These are phyloP conservation scores for Chalciporus sphaerocephalus DNA, from an alignment of 768 basidiomycete species.

Conservation along the genomic window DNA sequence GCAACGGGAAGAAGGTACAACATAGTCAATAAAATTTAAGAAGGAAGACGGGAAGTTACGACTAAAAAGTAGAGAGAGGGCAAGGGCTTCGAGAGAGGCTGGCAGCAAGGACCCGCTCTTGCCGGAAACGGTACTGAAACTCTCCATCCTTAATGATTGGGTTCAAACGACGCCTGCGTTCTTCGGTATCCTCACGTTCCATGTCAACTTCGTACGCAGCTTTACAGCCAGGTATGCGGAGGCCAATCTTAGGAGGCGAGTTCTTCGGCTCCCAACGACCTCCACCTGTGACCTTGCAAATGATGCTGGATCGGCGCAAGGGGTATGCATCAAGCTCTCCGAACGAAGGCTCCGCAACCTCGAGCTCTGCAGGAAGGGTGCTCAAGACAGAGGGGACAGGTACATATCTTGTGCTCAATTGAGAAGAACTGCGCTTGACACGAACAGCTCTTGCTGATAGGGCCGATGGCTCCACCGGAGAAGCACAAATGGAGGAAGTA, in stretches of 20 bases:
- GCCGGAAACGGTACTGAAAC: slow-evolving; percentile 64
- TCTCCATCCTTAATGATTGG: slow-evolving; percentile 64
- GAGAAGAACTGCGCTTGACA: slow-evolving; percentile 27
- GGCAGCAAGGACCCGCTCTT: slow-evolving; percentile 42
- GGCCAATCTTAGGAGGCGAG: slow-evolving; percentile 35
- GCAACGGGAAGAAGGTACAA: slow-evolving; percentile 19
- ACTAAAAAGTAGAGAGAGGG: slow-evolving; percentile 57
- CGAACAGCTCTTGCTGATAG: slow-evolving; percentile 17
- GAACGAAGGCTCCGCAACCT: slow-evolving; percentile 43
- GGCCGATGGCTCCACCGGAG: slow-evolving; percentile 27
- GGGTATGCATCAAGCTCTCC: slow-evolving; percentile 76
- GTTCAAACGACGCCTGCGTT: slow-evolving; percentile 46
- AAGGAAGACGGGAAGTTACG: neutral
- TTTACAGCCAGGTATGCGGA: slow-evolving; percentile 63
- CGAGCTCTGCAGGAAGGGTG: slow-evolving; percentile 23
- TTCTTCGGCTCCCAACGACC: slow-evolving; percentile 77
- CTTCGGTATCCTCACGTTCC: slow-evolving; percentile 60
- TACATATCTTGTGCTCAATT: slow-evolving; percentile 23
- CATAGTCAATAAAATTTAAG: slow-evolving; percentile 20
- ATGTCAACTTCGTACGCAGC: slow-evolving; percentile 65
- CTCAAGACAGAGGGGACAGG: slow-evolving; percentile 25
- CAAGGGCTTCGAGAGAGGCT: slow-evolving; percentile 44
- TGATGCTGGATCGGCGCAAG: slow-evolving; percentile 55
- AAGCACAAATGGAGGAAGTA: slow-evolving; percentile 34
- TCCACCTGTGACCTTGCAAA: slow-evolving; percentile 77